Evolutionary conservation across 192 early-diverging fungal species (phyloP).

Genomic region (Podila epigama): DNA sequence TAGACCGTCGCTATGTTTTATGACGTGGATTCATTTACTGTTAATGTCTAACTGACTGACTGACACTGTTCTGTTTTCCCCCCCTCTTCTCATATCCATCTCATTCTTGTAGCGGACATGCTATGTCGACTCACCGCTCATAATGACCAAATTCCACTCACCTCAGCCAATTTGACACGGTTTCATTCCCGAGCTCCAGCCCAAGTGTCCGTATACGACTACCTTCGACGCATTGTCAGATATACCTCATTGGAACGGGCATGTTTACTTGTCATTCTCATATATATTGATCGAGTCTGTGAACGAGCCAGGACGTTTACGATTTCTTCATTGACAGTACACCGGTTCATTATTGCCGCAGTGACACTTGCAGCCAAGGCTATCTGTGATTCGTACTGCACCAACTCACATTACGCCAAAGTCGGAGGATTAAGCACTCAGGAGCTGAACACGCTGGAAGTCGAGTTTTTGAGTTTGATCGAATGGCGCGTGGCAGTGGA

Average conservation of each 20-base stretch:
- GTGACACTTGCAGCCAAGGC: constrained; percentile 88
- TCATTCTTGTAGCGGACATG: constrained; percentile 60
- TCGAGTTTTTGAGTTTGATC: constrained; percentile 89
- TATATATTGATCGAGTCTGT: constrained; percentile 95
- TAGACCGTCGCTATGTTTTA: too few species aligned
- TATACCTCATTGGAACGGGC: constrained; percentile 91
- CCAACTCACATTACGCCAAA: constrained; percentile 94
- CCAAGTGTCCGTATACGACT: constrained; percentile 86
- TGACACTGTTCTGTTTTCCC: neutral
- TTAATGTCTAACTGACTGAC: neutral
- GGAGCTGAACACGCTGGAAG: constrained; percentile 93
- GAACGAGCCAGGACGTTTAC: constrained; percentile 79
- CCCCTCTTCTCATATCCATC: neutral
- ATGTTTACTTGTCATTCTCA: constrained; percentile 85
- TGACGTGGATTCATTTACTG: neutral
- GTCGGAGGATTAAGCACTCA: constrained; percentile 94
- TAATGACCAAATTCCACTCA: constrained; percentile 67
- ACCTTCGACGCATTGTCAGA: constrained; percentile 88
- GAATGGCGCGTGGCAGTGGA: constrained; percentile 89
- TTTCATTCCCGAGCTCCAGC: constrained; percentile 96
- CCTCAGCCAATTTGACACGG: constrained; percentile 77
- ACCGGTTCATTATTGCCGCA: constrained; percentile 92
- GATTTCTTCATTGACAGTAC: constrained; percentile 92
- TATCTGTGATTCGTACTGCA: constrained; percentile 93
- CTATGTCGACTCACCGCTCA: constrained; percentile 62